Percentiles rank a stretch among this genome's conserved stretches.
Conservation (phyloP, 148 eudicot genomes). For the Chenopodium suecicum region DNA sequence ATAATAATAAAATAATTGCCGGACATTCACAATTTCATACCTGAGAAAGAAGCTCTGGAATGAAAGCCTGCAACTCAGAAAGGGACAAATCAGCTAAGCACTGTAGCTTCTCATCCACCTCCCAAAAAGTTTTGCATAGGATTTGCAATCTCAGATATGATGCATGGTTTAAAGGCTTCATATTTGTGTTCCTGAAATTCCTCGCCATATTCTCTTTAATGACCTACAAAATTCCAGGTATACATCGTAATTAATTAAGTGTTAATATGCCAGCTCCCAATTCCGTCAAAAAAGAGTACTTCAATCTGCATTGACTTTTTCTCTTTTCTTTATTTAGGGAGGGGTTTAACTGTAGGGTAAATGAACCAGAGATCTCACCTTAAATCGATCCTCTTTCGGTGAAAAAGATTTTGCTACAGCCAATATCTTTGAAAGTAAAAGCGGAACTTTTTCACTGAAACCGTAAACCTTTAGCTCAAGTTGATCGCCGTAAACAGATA, state of each 20-base stretch:
- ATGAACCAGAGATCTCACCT: slow-evolving; percentile 42
- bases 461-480: slow-evolving; percentile 92
- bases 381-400: slow-evolving; percentile 83
- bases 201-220: slow-evolving; percentile 89
- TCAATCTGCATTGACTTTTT: not conserved
- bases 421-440: slow-evolving; percentile 75
- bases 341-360: too few species aligned
- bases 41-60: slow-evolving; percentile 84
- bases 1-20: not conserved
- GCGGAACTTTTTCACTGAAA: slow-evolving; percentile 86
- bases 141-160: slow-evolving; percentile 86
- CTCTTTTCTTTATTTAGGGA: not conserved
- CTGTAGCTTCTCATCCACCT: slow-evolving; percentile 74
- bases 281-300: not conserved
- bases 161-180: slow-evolving; percentile 91
- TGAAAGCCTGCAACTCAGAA: slow-evolving; percentile 66
- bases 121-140: slow-evolving; percentile 83
- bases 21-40: slow-evolving; percentile 33
- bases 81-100: slow-evolving; percentile 59
- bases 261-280: not conserved
- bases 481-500: slow-evolving; percentile 75
- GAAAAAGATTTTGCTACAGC: slow-evolving; percentile 58
- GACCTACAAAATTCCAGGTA: slow-evolving; percentile 48
- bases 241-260: not conserved
- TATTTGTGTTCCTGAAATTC: slow-evolving; percentile 76